Percentiles rank a stretch among this genome's conserved stretches.
phyloP scores from a whole-genome alignment of 441 rosid species.

The Erodium chrysanthum region DNA sequence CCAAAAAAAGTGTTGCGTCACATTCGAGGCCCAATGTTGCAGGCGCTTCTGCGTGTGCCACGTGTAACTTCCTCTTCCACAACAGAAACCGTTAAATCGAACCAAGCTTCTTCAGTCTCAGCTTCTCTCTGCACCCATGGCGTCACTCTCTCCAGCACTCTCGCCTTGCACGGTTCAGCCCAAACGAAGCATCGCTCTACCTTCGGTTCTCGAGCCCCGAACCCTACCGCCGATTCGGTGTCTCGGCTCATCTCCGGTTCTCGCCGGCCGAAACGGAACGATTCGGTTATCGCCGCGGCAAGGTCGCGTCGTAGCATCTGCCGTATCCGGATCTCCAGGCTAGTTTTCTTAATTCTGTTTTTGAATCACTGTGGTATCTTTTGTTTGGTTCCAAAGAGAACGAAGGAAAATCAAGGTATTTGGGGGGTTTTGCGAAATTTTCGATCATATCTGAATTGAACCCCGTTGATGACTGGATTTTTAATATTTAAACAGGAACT shows the following conservation, averaged over 20 bases:
- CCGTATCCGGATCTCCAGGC: slow-evolving; percentile 31
- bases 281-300: slow-evolving; percentile 20
- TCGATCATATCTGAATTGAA: not conserved
- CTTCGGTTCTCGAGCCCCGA: slow-evolving; percentile 11
- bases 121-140: slow-evolving; percentile 25
- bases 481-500: slow-evolving; percentile 25
- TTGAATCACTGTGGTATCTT: not conserved
- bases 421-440: not conserved
- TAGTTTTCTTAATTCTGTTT: not conserved
- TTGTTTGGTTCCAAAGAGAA: not conserved
- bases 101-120: not conserved
- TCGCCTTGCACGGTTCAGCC: slow-evolving; percentile 19
- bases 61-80: slow-evolving; percentile 29
- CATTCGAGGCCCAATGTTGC: not conserved
- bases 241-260: slow-evolving; percentile 5
- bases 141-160: slow-evolving; percentile 21
- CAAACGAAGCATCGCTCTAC: slow-evolving; percentile 10
- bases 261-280: slow-evolving; percentile 13
- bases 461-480: not conserved
- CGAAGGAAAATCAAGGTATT: not conserved
- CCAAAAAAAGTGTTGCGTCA: too few relatives aligned
- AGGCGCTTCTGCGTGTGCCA: slow-evolving; percentile 13
- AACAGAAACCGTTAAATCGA: not conserved
- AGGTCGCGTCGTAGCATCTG: slow-evolving; percentile 27
- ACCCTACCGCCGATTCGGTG: slow-evolving; percentile 1